Evolutionary conservation across 257 asterid species (phyloP), one percentile per base, ranked within the genome.

Genomic region (Rehmannia glutinosa): DNA sequence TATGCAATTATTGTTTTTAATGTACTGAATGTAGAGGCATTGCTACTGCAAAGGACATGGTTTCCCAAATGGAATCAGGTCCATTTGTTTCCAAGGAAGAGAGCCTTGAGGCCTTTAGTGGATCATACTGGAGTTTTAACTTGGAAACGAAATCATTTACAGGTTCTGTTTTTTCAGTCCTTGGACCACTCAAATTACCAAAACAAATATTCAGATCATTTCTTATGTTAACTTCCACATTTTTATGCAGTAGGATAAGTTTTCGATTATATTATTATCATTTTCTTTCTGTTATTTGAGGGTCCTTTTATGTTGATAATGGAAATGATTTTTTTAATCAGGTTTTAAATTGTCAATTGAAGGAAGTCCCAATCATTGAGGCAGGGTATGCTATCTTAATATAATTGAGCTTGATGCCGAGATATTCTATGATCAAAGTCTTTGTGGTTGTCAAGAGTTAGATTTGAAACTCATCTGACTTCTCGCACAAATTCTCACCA

Each of bases 321-420:
- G 61, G 17, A 59, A 49, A 25, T 7, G n/a, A 4, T 13, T 4
- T 8, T 54, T 58, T 45, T 30, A 13, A 25, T 54, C 80, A 83
- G 89, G 89, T 76, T 71, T 57, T 76, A 17, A 71, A 21, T 13
- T 76, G 86, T 73, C 84, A 76, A 21, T 57, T 73, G 80, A 73
- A 74, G 81, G 84, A 78, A 68, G 74, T 71, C 33, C 83, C 84
- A 10, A 57, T 69, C 61, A 39, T 81, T 60, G 81, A 81, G 72
- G 76, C 83, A 69, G 78, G 84, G 89, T 83, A 80, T 62, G 81
- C 75, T 46, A 50, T 62, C 32, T 54, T 46, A 52, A 21, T 66
- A 19, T 27, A 45, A n/a, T 60, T 23, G 9, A 47, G 36, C 32
- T 66, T 7, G 12, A 23, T 23, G 15, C 16, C 24, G 36, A 24